Percentiles rank a stretch among this genome's conserved stretches.
These are phyloP conservation scores for Zygosaccharomyces bailii DNA, from an alignment of 805 yeast species.

Conservation along the genomic window DNA sequence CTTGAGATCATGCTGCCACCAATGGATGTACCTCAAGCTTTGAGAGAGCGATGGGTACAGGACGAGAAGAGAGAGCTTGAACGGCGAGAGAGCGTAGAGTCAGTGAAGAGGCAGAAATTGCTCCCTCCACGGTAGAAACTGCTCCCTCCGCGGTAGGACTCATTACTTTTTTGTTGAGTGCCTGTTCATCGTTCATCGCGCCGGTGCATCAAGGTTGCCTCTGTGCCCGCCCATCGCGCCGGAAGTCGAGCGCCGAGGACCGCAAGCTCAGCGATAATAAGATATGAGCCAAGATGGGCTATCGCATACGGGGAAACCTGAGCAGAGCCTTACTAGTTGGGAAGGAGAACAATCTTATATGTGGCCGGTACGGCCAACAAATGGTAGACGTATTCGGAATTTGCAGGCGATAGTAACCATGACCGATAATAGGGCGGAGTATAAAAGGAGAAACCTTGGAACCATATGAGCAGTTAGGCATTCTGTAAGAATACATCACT, in stretches of 20 bases:
- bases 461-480: too few relatives aligned
- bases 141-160: neutral
- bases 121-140: neutral
- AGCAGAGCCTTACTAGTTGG: neutral
- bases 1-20: conserved; percentile 56
- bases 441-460: neutral
- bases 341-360: neutral
- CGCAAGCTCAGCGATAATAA: neutral
- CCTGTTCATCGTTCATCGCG: neutral
- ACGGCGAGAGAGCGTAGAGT: conserved; percentile 3
- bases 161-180: neutral
- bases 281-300: neutral
- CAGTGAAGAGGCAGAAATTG: conserved; percentile 4
- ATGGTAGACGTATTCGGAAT: neutral
- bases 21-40: conserved; percentile 52
- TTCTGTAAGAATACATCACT: too few relatives aligned
- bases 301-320: neutral
- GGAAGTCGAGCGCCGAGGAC: conserved; percentile 1
- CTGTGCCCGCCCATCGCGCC: neutral
- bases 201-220: neutral
- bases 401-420: neutral
- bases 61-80: conserved; percentile 25
- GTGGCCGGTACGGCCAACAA: neutral
- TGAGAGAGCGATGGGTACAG: conserved; percentile 27
- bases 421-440: neutral